A percentile compares a stretch with the other conserved stretches of the same genome.
phyloP scores from a whole-genome alignment of 306 rosid species.

The Styphnolobium japonicum region DNA sequence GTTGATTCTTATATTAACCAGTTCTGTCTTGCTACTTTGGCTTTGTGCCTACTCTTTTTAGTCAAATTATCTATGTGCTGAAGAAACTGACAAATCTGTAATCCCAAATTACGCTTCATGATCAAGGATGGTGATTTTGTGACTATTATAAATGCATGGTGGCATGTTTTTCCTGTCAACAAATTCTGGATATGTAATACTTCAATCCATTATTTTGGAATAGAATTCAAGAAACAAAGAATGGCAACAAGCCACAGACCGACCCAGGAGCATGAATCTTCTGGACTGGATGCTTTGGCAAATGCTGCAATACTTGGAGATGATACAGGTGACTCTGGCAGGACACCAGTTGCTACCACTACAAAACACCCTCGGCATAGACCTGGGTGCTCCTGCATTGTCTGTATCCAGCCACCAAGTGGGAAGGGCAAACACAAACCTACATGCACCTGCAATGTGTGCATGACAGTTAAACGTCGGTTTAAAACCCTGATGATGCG shows the following conservation, averaged over 20 bases:
- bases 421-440: slow-evolving; percentile 99
- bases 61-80: not conserved
- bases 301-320: slow-evolving; percentile 87
- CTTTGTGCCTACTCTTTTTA: not conserved
- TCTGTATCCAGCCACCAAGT: slow-evolving; percentile 99
- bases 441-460: slow-evolving; percentile 87
- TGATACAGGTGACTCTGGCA: slow-evolving; percentile 56
- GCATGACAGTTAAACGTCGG: slow-evolving; percentile 95
- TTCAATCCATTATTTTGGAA: slow-evolving; percentile 27
- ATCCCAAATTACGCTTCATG: slow-evolving; percentile 5
- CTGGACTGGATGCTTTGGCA: slow-evolving; percentile 94
- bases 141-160: not conserved
- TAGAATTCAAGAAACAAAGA: slow-evolving; percentile 82
- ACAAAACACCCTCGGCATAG: slow-evolving; percentile 97
- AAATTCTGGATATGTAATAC: not conserved
- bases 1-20: not conserved
- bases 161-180: not conserved
- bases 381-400: slow-evolving; percentile 99
- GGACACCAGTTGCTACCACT: slow-evolving; percentile 73
- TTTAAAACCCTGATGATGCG: slow-evolving; percentile 95
- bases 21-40: not conserved
- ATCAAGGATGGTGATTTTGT: not conserved
- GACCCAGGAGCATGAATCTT: slow-evolving; percentile 58
- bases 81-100: not conserved
- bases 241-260: slow-evolving; percentile 43